Evolutionary conservation across 129 eudicot species (phyloP), one percentile per base, ranked within the genome.

Genomic region (Lactuca sativa): DNA sequence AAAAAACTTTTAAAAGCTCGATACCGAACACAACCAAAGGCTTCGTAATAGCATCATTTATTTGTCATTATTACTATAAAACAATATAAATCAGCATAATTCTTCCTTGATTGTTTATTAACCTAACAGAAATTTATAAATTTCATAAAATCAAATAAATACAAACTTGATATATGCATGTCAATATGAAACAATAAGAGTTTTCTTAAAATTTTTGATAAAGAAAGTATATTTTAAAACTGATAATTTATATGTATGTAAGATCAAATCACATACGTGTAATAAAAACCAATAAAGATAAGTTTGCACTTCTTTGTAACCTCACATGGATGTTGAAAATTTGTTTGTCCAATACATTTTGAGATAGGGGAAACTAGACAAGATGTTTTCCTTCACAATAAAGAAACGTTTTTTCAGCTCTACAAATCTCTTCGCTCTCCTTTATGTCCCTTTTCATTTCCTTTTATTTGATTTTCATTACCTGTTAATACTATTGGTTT

Each of bases 331-430:
- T 30, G 57, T 55, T 37, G 33, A 41, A 73, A 72, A 21, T 63
- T 64, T 70, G 47, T 31, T 41, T 73, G 78, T 54, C 36, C 36
- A 63, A 54, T 64, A 54, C 49, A 64, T 73, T 73, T 64, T 13
- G 56, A 73, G 70, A 62, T 73, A 62, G 21, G 60, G 21, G 60
- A 62, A 73, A 62, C 70, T 14, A 37, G 70, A 62, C 70, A 73
- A 37, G 55, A 73, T 73, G 77, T 62, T 73, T 73, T 73, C 69
- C 77, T 73, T 62, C 63, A 21, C 70, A 62, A 52, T 73, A 73
- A 73, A 63, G 43, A 9, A 73, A 38, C 64, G 53, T 51, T 63
- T 30, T 40, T 31, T 57, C 41, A 56, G 74, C 15, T 43, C 25
- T 73, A 53, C 57, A 70, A 40, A 70, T 30, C 58, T 64, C 57